Percentiles rank a stretch among this genome's conserved stretches.
Evolutionary conservation across 2,329 filamentous ascomycete genomes (phyloP).

Genomic region (Stachybotrys chartarum): DNA sequence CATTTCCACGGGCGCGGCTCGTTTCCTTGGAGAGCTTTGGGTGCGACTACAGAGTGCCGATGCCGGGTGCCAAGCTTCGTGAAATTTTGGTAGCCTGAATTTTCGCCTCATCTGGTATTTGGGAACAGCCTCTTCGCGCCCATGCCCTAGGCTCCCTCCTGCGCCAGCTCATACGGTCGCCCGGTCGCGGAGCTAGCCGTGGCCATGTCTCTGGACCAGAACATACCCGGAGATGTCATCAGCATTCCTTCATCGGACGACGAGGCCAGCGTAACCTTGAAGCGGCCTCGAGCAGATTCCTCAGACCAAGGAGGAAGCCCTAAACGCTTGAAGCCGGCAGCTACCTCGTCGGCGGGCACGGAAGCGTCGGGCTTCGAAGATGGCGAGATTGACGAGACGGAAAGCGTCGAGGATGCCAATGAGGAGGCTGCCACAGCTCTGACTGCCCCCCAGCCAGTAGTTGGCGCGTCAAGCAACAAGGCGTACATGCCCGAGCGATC

Average conservation of each 20-base stretch:
- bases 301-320: conserved; percentile 3
- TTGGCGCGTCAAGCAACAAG: background rate
- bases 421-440: background rate
- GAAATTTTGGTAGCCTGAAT: too few relatives aligned
- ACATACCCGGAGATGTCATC: conserved; percentile 12
- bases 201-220: conserved; percentile 8
- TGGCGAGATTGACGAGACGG: conserved; percentile 22
- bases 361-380: conserved; percentile 18
- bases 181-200: too few relatives aligned
- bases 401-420: background rate
- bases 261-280: background rate
- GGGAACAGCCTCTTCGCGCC: too few relatives aligned
- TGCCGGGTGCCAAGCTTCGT: too few relatives aligned
- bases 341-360: conserved; percentile 1
- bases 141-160: too few relatives aligned
- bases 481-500: conserved; percentile 12
- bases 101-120: too few relatives aligned
- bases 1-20: too few relatives aligned
- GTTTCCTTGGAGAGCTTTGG: too few relatives aligned
- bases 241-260: conserved; percentile 6
- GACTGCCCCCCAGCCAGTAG: background rate
- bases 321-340: conserved; percentile 13
- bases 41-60: too few relatives aligned
- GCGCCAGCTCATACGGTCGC: too few relatives aligned
- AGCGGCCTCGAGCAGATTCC: conserved; percentile 1